A percentile compares a stretch with the other conserved stretches of the same genome.
Evolutionary conservation across 208 protist species (phyloP).

Genomic region (Jaenimonas drosophilae): DNA sequence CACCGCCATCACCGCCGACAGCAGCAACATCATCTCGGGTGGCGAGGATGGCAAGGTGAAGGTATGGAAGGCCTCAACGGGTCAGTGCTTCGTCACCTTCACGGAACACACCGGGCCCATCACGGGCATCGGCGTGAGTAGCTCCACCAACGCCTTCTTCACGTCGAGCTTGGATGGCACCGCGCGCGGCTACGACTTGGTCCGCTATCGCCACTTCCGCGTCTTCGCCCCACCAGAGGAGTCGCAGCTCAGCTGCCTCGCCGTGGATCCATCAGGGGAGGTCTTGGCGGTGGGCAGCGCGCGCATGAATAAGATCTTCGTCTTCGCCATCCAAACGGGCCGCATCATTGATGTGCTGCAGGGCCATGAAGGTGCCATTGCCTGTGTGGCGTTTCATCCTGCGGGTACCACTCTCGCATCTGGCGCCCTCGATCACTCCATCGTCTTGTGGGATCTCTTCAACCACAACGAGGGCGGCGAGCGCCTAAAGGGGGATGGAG

Average conservation of each 20-base stretch:
- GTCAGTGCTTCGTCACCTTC: conserved; percentile 92
- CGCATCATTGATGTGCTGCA: conserved; percentile 82
- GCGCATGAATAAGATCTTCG: conserved; percentile 70
- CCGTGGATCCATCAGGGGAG: conserved; percentile 89
- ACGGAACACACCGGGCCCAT: conserved; percentile 81
- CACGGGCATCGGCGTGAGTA: conserved; percentile 74
- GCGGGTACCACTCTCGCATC: conserved; percentile 78
- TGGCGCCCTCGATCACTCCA: conserved; percentile 80
- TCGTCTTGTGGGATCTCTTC: conserved; percentile 90
- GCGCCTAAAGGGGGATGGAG: conserved; percentile 74
- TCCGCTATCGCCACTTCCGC: conserved; percentile 87
- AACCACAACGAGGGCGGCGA: conserved; percentile 73
- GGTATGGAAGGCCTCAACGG: conserved; percentile 85
- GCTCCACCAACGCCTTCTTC: conserved; percentile 85
- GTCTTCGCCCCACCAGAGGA: conserved; percentile 72
- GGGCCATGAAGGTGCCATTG: conserved; percentile 85
- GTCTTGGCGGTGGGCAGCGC: conserved; percentile 80
- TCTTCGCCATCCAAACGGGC: conserved; percentile 90
- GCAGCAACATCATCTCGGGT: conserved; percentile 80
- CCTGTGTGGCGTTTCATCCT: conserved; percentile 83
- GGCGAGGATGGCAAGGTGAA: conserved; percentile 92
- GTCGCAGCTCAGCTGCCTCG: conserved; percentile 84
- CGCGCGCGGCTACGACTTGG: conserved; percentile 85
- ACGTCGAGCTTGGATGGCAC: conserved; percentile 89
- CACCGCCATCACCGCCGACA: conserved; percentile 85